A percentile compares a stretch with the other conserved stretches of the same genome.
phyloP scores from a whole-genome alignment of 345 rosid species.

The Populus nigra region DNA sequence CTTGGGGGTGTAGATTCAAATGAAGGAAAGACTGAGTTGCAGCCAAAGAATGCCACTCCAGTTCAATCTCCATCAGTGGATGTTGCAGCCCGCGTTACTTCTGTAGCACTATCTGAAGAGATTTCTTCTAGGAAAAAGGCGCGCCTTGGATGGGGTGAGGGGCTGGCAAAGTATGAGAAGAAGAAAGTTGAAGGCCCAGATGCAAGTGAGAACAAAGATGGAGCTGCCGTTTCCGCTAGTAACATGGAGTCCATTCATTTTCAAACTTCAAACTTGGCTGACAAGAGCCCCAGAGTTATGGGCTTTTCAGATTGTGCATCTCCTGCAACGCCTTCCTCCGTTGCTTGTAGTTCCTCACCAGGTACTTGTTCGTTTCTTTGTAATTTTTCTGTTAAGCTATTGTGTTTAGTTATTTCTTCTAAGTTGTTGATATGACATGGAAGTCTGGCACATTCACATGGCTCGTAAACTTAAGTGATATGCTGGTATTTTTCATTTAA shows the following conservation, averaged over 20 bases:
- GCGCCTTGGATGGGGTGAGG: slow-evolving; percentile 97
- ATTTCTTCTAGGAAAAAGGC: slow-evolving; percentile 72
- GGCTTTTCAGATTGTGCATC: slow-evolving; percentile 66
- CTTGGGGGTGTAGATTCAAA: slow-evolving; percentile 60
- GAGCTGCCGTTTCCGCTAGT: slow-evolving; percentile 23
- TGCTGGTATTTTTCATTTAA: neutral
- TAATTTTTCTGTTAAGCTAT: neutral
- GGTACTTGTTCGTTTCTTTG: slow-evolving; percentile 38
- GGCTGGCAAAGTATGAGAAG: slow-evolving; percentile 91
- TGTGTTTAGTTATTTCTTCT: neutral
- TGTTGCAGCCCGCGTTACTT: slow-evolving; percentile 51
- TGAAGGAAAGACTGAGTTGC: slow-evolving; percentile 54
- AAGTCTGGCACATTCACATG: neutral
- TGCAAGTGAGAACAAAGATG: slow-evolving; percentile 45
- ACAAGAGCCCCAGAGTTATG: slow-evolving; percentile 59
- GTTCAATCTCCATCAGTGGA: slow-evolving; percentile 65
- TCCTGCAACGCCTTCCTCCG: slow-evolving; percentile 91
- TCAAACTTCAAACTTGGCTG: slow-evolving; percentile 43
- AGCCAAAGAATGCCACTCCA: slow-evolving; percentile 41
- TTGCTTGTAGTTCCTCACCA: slow-evolving; percentile 85
- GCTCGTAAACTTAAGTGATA: neutral
- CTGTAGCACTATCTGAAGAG: slow-evolving; percentile 54
- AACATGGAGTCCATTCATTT: slow-evolving; percentile 44
- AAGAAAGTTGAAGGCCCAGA: slow-evolving; percentile 78
- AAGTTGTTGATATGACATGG: neutral